Evolutionary conservation across 2,329 filamentous ascomycete species (phyloP).

Genomic region (Colletotrichum higginsianum): DNA sequence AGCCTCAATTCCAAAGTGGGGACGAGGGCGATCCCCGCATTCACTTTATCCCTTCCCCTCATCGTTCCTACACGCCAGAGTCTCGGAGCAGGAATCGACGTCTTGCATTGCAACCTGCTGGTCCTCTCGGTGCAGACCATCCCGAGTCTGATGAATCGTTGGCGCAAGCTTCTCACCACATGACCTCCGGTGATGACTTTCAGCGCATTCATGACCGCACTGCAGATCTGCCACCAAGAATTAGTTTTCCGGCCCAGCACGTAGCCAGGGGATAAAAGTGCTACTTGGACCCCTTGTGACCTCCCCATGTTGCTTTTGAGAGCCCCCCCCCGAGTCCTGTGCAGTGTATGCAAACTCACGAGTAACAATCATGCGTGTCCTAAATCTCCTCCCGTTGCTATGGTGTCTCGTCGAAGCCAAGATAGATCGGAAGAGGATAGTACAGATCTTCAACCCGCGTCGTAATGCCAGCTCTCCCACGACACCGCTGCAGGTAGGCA

Average conservation of each 20-base stretch:
- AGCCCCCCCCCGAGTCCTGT: no score
- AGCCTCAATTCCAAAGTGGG: slow-evolving; percentile 41
- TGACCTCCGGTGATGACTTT: not conserved
- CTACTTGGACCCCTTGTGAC: not conserved
- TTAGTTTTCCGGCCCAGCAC: slow-evolving; percentile 4
- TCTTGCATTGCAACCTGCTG: not conserved
- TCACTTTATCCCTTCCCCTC: slow-evolving; percentile 32
- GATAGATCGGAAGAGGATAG: slow-evolving; percentile 52
- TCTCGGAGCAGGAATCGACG: not conserved
- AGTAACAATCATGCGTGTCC: slow-evolving; percentile 21
- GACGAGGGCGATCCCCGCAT: slow-evolving; percentile 33
- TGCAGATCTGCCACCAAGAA: slow-evolving; percentile 5
- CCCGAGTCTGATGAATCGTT: slow-evolving; percentile 9
- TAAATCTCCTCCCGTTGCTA: slow-evolving; percentile 39
- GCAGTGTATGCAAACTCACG: not conserved
- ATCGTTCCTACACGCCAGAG: slow-evolving; percentile 4
- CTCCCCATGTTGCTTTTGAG: not conserved
- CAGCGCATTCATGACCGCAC: not conserved
- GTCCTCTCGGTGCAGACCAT: slow-evolving; percentile 24
- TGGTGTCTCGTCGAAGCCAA: slow-evolving; percentile 42
- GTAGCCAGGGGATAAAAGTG: not conserved
- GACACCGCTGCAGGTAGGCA: slow-evolving; percentile 67
- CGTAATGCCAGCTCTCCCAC: slow-evolving; percentile 63
- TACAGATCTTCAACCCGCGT: slow-evolving; percentile 61
- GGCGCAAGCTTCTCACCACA: slow-evolving; percentile 5